A percentile compares a stretch with the other conserved stretches of the same genome.
phyloP scores from a whole-genome alignment of 495 filamentous ascomycete genomes.

The Bacidia gigantensis region DNA sequence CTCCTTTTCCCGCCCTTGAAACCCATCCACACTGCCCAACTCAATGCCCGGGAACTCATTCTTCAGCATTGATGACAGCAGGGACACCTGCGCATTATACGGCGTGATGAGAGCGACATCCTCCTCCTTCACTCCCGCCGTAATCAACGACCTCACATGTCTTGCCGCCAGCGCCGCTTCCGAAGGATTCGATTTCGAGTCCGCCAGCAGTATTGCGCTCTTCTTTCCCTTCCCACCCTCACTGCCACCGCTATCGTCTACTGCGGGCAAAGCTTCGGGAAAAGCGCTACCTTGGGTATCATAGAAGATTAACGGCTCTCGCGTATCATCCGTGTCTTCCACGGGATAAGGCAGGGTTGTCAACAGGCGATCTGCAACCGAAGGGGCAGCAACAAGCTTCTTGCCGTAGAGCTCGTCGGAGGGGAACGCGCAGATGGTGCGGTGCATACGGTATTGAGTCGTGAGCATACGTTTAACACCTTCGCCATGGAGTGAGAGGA shows the following conservation, averaged over 20 bases:
- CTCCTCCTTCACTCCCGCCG: constrained; percentile 60
- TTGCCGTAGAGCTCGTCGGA: constrained; percentile 77
- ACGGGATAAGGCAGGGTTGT: constrained; percentile 69
- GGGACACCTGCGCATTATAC: constrained; percentile 83
- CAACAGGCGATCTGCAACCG: constrained; percentile 60
- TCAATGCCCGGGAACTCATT: constrained; percentile 73
- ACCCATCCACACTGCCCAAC: constrained; percentile 88
- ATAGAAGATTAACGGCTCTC: constrained; percentile 78
- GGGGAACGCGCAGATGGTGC: constrained; percentile 86
- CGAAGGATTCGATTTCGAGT: constrained; percentile 88
- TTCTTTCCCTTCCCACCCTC: constrained; percentile 9
- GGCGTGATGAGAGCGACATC: constrained; percentile 92
- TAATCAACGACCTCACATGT: constrained; percentile 63
- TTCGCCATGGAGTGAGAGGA: constrained; percentile 68
- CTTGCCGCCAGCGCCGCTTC: constrained; percentile 67
- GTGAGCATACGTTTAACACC: constrained; percentile 86
- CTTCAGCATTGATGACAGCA: constrained; percentile 56
- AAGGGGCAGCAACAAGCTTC: constrained; percentile 63
- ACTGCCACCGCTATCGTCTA: constrained; percentile 11
- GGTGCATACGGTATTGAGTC: constrained; percentile 99
- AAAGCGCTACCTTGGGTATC: constrained; percentile 95
- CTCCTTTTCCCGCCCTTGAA: constrained; percentile 96
- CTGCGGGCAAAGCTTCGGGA: constrained; percentile 35
- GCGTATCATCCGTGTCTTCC: constrained; percentile 71
- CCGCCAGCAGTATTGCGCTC: constrained; percentile 48